Evolutionary conservation across 495 filamentous ascomycete genomes (phyloP).

Genomic region (Mycothermus thermophilus): DNA sequence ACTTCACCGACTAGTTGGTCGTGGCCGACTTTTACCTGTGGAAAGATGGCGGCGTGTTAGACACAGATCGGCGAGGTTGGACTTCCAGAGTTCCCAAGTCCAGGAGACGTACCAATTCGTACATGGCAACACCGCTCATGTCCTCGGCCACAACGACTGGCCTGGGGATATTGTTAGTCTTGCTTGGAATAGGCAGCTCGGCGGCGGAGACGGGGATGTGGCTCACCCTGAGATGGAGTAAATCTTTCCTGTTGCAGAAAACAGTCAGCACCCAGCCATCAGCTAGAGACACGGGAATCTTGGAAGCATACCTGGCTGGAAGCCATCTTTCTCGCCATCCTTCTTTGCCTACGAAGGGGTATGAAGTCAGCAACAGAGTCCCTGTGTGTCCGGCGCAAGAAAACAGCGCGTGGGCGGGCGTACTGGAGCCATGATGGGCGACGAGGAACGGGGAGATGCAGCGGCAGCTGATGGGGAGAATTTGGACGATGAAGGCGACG

Average conservation of each 20-base stretch:
- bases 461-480: neutral
- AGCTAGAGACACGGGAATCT: neutral
- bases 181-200: neutral
- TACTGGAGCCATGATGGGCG: slow-evolving; percentile 50
- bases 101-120: slow-evolving; percentile 65
- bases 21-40: slow-evolving; percentile 61
- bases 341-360: slow-evolving; percentile 10
- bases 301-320: slow-evolving; percentile 22
- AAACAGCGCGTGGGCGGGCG: slow-evolving; percentile 12
- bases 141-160: slow-evolving; percentile 95
- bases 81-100: slow-evolving; percentile 23
- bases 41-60: too few species aligned
- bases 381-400: neutral
- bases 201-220: slow-evolving; percentile 3
- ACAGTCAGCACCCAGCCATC: slow-evolving; percentile 14
- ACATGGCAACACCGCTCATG: slow-evolving; percentile 99
- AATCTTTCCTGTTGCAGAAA: slow-evolving; percentile 49
- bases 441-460: slow-evolving; percentile 1
- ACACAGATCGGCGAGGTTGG: slow-evolving; percentile 7
- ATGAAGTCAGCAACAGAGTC: neutral
- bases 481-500: neutral
- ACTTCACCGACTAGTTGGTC: slow-evolving; percentile 88
- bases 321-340: slow-evolving; percentile 26
- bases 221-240: slow-evolving; percentile 71
- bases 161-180: slow-evolving; percentile 29